Evolutionary conservation across 2,329 filamentous ascomycete species (phyloP), one percentile per base, ranked within the genome.

Genomic region (Microdochium bolleyi): DNA sequence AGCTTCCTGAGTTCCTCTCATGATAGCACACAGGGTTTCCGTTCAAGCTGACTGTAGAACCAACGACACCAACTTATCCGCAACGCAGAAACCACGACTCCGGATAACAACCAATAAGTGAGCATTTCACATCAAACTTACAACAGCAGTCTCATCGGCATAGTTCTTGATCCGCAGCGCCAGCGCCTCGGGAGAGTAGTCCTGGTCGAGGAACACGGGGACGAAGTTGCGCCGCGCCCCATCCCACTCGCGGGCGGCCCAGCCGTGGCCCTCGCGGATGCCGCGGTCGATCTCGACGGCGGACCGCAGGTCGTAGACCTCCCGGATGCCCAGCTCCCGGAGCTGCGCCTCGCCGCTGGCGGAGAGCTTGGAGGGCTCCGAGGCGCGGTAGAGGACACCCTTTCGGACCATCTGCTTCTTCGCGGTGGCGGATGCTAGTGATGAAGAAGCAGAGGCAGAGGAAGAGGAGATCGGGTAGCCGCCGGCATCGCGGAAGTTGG

Each of bases 401-500:
- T 70, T 70, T 24, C 78, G 76, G 55, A 88, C 64, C 51, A 66
- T 64, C 51, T 65, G 69, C 63, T 66, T 70, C 50, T 52, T 60
- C 11, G 64, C 61, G n/a, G n/a, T n/a, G n/a, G n/a, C n/a, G n/a
- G n/a, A 13, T 61, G 54, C 3, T 60, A 11, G 19, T 7, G 4
- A n/a, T n/a, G n/a, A n/a, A 4, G 37, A 14, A 14, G 37, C 13
- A 14, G 37, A 41, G 37, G 37, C 13, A 14, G 65, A 61, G 14
- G 60, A 53, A 3, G 57, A 60, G 24, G 65, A 53, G 48, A 80
- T 63, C 11, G 75, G 70, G 57, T 84, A 82, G 48, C 82, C 82
- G 56, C 84, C 84, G 24, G 86, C 70, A 63, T 88, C 84, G 52
- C 87, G 78, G 63, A 89, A 84, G 68, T 90, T 89, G 57, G 73